Evolutionary conservation across 768 basidiomycete species (phyloP), one percentile per base, ranked within the genome.

Genomic region (Trametes sanguinea): DNA sequence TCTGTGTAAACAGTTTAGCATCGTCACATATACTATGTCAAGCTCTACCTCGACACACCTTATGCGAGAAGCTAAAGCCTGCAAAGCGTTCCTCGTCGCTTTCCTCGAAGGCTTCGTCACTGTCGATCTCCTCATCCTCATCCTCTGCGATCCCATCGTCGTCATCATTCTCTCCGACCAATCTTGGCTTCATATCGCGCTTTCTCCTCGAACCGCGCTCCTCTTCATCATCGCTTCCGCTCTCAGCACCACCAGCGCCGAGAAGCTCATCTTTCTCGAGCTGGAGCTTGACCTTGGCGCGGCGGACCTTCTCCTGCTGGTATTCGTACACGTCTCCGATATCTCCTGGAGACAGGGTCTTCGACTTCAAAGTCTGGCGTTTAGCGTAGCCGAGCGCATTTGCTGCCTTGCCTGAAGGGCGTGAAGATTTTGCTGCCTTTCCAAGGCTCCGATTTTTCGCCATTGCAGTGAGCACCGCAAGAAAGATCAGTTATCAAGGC

Each of bases 121-220:
- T 89, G 62, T 92, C 90, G 47, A 94, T 83, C 62, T 94, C 92
- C 69, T 94, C 92, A 69, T 95, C 93, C 64, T 95, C 76, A 48
- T 69, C 70, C 63, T 73, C 66, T 40, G 68, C 85, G 65, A 92
- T 80, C 63, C 69, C 73, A 60, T 93, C 90, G 68, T 94, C 90
- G 68, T 95, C 92, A 62, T 94, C 75, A 47, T 67, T 67, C 67
- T 75, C 68, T 45, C 77, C 86, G 64, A 92, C 79, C 50, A 90
- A 69, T 64, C 82, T 76, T 16, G 85, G 67, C n/a, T 53, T 57
- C 51, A 13, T 40, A 16, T 59, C 54, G 67, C 65, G 45, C 71
- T 77, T 33, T 75, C 55, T 77, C 72, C 64, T 69, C 73, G n/a
- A 40, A 4, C 6, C 58, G 11, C 70, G 65, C 14, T 72, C 72